Conservation (phyloP, 768 basidiomycete species). For the Coprinopsis marcescibilis region DNA sequence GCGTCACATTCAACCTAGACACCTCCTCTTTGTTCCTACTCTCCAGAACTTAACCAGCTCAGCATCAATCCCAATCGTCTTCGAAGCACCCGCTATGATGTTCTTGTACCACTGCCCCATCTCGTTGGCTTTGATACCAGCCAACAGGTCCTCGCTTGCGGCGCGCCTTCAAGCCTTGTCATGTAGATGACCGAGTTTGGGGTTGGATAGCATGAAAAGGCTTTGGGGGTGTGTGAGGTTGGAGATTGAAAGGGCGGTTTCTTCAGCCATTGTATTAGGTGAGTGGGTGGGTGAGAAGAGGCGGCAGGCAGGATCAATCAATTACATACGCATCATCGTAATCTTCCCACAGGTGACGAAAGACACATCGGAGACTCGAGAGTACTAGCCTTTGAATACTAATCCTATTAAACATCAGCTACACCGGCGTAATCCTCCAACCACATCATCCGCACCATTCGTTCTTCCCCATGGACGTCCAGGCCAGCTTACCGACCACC, state of each 20-base stretch:
- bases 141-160: conserved; percentile 56
- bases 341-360: too few relatives aligned
- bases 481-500: too few relatives aligned
- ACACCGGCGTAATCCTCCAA: too few relatives aligned
- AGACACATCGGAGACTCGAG: too few relatives aligned
- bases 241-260: conserved; percentile 78
- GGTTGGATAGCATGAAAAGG: conserved; percentile 65
- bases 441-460: too few relatives aligned
- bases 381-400: too few relatives aligned
- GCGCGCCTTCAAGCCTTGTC: too few relatives aligned
- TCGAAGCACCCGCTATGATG: conserved; percentile 29
- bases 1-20: conserved; percentile 64
- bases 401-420: too few relatives aligned
- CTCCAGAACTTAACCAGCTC: conserved; percentile 53
- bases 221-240: conserved; percentile 80
- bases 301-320: too few relatives aligned
- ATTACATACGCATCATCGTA: too few relatives aligned
- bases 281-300: too few relatives aligned
- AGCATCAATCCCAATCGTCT: conserved; percentile 39
- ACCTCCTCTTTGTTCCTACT: conserved; percentile 69
- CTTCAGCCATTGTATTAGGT: conserved; percentile 91
- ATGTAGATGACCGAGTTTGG: conserved; percentile 57
- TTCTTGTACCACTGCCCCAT: conserved; percentile 82
- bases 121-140: conserved; percentile 78
- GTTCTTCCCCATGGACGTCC: too few relatives aligned